Evolutionary conservation across 1,284 basidiomycete genomes (phyloP).

Genomic region (Porogramme epimiltina): DNA sequence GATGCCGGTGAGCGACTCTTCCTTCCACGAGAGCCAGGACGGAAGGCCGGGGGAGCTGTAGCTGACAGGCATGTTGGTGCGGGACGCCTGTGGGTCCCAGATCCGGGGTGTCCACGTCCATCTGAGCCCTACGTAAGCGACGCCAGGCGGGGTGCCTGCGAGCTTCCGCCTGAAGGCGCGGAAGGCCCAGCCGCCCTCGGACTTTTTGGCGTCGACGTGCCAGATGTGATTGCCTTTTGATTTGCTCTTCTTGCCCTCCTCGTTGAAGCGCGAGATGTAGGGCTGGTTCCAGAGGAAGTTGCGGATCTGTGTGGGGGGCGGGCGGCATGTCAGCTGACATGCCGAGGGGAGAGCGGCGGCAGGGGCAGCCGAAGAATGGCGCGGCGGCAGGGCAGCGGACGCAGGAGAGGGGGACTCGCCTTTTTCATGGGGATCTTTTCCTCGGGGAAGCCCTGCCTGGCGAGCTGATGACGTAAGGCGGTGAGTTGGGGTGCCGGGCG

Average conservation of each 20-base stretch:
- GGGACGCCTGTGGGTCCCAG: slow-evolving; percentile 94
- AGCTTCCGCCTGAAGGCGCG: slow-evolving; percentile 88
- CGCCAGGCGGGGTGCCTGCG: slow-evolving; percentile 77
- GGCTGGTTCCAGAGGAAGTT: slow-evolving; percentile 95
- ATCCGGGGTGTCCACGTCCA: slow-evolving; percentile 95
- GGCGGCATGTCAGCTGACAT: slow-evolving; percentile 19
- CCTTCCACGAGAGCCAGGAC: slow-evolving; percentile 87
- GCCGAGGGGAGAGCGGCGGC: slow-evolving; percentile 5
- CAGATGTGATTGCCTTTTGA: slow-evolving; percentile 99
- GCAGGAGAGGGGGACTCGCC: slow-evolving; percentile 41
- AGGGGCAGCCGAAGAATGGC: neutral
- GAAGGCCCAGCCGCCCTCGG: slow-evolving; percentile 85
- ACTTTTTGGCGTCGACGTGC: slow-evolving; percentile 95
- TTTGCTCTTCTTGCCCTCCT: slow-evolving; percentile 99
- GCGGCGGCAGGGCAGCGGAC: neutral
- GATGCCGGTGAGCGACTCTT: slow-evolving; percentile 72
- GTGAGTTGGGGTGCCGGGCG: slow-evolving; percentile 11
- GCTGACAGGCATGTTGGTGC: slow-evolving; percentile 76
- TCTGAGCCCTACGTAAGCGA: slow-evolving; percentile 82
- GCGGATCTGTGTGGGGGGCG: slow-evolving; percentile 67
- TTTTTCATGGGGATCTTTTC: slow-evolving; percentile 90
- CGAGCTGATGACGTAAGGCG: slow-evolving; percentile 55
- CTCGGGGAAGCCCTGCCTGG: slow-evolving; percentile 78
- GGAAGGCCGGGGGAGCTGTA: slow-evolving; percentile 85
- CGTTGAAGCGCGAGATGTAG: slow-evolving; percentile 96